Evolutionary conservation across 2,329 filamentous ascomycete genomes (phyloP), one percentile per base, ranked within the genome.

Genomic region (Penicillium sumatraense): DNA sequence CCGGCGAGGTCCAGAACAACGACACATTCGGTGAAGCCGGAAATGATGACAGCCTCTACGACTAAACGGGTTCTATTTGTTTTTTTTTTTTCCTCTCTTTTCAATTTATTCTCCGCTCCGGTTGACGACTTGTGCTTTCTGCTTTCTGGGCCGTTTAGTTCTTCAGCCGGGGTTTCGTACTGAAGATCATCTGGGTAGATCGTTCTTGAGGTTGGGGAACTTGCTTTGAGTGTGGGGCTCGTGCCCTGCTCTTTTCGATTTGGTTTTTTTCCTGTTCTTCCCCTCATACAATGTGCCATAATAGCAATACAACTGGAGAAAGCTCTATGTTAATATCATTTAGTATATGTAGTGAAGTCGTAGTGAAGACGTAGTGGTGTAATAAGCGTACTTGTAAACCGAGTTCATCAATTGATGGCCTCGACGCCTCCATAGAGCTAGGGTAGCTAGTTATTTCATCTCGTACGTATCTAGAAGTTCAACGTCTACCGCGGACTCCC

Each of bases 11-110:
- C 76, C 77, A 75, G 61, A 80, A 76, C 62, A 78, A 74, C 50
- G 79, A 79, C 67, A 78, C 85, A 47, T 93, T 95, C 68, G 93
- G 92, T 62, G 89, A 93, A 69, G 90, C 87, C 65, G 93, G 91
- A 69, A 93, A 96, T 75, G 93, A 98, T 73, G 93, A 97, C 78
- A 93, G 93, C 80, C 90, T 98, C 75, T 98, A 98, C 78, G 91
- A 96, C 80, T 97, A 93, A 84, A 77, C 57, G 62, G 62, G 58
- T 56, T 61, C 40, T 59, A 55, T 56, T 56, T 59, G 56, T 54
- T 50, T 57, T 61, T 45, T 41, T 57, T 29, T 48, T 33, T 40
- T 13, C 36, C 9, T 54, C 59, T 62, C 42, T 38, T 58, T 11
- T 18, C 18, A 16, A 16, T 36, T 33, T 53, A 36, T 51, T 55